These are phyloP conservation scores for Aureoboletus auriporus DNA, from an alignment of 768 basidiomycete genomes.

Conservation along the genomic window DNA sequence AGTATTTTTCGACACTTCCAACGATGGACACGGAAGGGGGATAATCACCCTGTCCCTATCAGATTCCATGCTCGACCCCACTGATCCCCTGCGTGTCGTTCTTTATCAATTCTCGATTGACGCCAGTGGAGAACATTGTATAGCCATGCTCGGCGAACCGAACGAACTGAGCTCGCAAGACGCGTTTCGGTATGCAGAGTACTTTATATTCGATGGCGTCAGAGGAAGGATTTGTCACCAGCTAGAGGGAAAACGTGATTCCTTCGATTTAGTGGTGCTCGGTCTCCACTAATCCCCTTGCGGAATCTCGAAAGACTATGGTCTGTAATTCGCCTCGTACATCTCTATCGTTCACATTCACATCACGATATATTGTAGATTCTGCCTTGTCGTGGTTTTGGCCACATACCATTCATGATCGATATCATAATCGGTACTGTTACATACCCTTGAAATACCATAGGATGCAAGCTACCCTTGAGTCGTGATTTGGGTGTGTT, in stretches of 20 bases:
- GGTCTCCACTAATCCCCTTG: slow-evolving; percentile 6
- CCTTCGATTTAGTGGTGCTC: slow-evolving; percentile 12
- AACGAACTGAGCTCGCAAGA: slow-evolving; percentile 6
- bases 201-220: slow-evolving; percentile 14
- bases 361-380: neutral
- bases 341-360: neutral
- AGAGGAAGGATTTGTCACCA: slow-evolving; percentile 18
- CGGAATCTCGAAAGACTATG: neutral
- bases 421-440: neutral
- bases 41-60: slow-evolving; percentile 8
- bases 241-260: neutral
- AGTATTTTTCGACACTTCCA: slow-evolving; percentile 9
- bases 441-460: too few species aligned
- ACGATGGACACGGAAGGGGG: slow-evolving; percentile 15
- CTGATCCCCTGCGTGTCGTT: neutral
- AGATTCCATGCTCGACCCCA: neutral
- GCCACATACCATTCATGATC: neutral
- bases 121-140: slow-evolving; percentile 14
- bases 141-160: slow-evolving; percentile 10
- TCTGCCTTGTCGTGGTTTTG: neutral
- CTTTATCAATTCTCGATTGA: slow-evolving; percentile 21
- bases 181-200: neutral
- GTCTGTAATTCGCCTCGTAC: neutral
- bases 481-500: too few species aligned
- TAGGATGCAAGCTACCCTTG: too few species aligned